Percentiles rank a stretch among this genome's conserved stretches.
Evolutionary conservation across 176 grass and related monocot genomes (phyloP).

Genomic region (Eragrostis curvula): DNA sequence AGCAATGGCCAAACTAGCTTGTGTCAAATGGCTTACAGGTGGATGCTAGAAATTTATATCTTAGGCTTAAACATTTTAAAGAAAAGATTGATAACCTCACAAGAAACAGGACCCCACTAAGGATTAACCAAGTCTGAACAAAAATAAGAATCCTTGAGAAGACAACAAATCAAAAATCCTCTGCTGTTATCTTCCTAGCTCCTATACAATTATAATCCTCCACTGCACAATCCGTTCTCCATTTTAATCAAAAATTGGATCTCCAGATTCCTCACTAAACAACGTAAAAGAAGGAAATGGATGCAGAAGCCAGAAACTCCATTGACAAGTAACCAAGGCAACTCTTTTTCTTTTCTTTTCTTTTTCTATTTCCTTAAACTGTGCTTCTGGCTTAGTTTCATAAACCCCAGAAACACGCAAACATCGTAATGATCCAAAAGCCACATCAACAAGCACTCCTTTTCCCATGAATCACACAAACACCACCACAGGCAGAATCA

Average conservation of each 20-base stretch:
- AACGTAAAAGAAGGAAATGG: background rate
- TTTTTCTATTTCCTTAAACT: background rate
- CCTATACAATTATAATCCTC: constrained; percentile 5
- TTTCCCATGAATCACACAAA: background rate
- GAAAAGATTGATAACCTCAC: background rate
- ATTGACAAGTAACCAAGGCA: background rate
- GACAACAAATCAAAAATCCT: background rate
- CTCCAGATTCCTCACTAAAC: background rate
- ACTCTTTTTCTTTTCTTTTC: background rate
- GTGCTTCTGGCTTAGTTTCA: background rate
- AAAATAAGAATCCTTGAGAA: background rate
- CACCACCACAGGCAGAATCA: background rate
- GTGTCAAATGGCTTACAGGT: background rate
- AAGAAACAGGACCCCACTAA: background rate
- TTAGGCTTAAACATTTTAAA: background rate
- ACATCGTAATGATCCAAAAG: background rate
- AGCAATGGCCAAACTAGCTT: constrained; percentile 10
- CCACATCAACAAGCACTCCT: background rate
- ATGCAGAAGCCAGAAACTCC: background rate
- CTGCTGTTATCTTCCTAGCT: background rate
- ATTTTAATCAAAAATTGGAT: background rate
- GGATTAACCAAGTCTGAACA: background rate
- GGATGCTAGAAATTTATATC: background rate
- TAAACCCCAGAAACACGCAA: background rate
- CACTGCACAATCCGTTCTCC: background rate